A percentile compares a stretch with the other conserved stretches of the same genome.
Conservation (phyloP, 148 eudicot species). For the Silene conica region DNA sequence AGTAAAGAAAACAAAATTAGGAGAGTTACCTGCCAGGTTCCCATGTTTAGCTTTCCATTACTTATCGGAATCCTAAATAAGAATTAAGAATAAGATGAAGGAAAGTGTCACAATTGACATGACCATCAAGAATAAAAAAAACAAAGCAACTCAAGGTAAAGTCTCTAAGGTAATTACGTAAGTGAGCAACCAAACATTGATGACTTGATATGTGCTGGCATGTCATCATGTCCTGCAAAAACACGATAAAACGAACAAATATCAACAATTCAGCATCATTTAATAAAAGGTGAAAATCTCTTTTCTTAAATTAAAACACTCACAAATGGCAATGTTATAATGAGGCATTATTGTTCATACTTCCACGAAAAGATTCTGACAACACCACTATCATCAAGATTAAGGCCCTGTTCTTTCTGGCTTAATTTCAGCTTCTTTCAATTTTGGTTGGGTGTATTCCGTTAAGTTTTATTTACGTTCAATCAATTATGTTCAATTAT, state of each 20-base stretch:
- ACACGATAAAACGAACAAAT: slow-evolving; percentile 2
- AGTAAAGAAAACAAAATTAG: background rate
- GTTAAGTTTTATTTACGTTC: no score
- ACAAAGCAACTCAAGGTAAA: slow-evolving; percentile 8
- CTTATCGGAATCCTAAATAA: slow-evolving; percentile 80
- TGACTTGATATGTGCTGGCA: slow-evolving; percentile 98
- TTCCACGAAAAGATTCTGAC: background rate
- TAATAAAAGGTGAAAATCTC: background rate
- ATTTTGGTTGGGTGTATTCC: no score
- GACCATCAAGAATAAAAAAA: background rate
- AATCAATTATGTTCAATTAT: no score
- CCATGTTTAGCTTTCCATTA: slow-evolving; percentile 89
- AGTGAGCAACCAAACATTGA: slow-evolving; percentile 92
- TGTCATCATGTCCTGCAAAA: slow-evolving; percentile 89
- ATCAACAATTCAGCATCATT: background rate
- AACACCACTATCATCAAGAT: background rate
- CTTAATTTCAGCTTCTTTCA: no score
- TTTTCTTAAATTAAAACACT: background rate
- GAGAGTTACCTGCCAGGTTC: slow-evolving; percentile 89
- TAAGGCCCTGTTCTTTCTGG: no score
- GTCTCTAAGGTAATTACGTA: slow-evolving; percentile 45
- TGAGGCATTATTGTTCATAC: background rate
- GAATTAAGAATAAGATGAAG: slow-evolving; percentile 11
- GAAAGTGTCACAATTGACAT: slow-evolving; percentile 7
- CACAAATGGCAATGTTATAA: background rate